phyloP scores from a whole-genome alignment of 2,329 filamentous ascomycete species.

The Decorospora gaudefroyi region DNA sequence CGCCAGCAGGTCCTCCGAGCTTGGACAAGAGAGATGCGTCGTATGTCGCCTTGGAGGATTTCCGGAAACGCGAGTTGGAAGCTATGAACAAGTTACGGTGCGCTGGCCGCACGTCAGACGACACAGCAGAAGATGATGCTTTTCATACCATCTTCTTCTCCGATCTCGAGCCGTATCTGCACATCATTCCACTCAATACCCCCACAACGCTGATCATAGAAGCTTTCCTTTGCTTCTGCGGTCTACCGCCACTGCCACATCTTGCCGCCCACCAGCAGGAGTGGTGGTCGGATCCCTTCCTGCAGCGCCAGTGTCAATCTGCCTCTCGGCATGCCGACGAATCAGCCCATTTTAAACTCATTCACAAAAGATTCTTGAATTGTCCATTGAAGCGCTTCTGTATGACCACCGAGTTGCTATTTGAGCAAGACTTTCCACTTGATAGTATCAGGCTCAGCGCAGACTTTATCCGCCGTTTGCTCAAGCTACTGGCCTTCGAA shows the following conservation, averaged over 20 bases:
- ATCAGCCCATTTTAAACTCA: slow-evolving; percentile 4
- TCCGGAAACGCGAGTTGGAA: slow-evolving; percentile 58
- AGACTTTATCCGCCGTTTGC: slow-evolving; percentile 38
- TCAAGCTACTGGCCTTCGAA: slow-evolving; percentile 62
- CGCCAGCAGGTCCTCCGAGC: slow-evolving; percentile 4
- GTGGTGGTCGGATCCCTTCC: slow-evolving; percentile 60
- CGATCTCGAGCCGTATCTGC: slow-evolving; percentile 70
- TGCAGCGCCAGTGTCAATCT: slow-evolving; percentile 46
- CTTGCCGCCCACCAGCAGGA: slow-evolving; percentile 30
- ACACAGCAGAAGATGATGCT: slow-evolving; percentile 76
- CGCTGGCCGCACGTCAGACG: slow-evolving; percentile 76
- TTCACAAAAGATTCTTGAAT: slow-evolving; percentile 12
- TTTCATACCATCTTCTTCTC: slow-evolving; percentile 79
- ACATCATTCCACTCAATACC: slow-evolving; percentile 46
- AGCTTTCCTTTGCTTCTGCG: slow-evolving; percentile 60
- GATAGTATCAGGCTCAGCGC: slow-evolving; percentile 10
- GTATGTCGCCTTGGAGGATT: slow-evolving; percentile 26
- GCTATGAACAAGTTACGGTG: slow-evolving; percentile 56
- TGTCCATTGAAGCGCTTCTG: slow-evolving; percentile 22
- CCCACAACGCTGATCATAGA: slow-evolving; percentile 62
- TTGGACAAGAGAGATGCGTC: slow-evolving; percentile 13
- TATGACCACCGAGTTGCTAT: slow-evolving; percentile 34
- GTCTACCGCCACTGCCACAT: slow-evolving; percentile 57
- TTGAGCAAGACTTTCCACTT: slow-evolving; percentile 30
- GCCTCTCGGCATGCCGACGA: slow-evolving; percentile 11